Base-by-base conservation (phyloP, 2,329 filamentous ascomycete genomes). In the Grosmannia clavigera region DNA sequence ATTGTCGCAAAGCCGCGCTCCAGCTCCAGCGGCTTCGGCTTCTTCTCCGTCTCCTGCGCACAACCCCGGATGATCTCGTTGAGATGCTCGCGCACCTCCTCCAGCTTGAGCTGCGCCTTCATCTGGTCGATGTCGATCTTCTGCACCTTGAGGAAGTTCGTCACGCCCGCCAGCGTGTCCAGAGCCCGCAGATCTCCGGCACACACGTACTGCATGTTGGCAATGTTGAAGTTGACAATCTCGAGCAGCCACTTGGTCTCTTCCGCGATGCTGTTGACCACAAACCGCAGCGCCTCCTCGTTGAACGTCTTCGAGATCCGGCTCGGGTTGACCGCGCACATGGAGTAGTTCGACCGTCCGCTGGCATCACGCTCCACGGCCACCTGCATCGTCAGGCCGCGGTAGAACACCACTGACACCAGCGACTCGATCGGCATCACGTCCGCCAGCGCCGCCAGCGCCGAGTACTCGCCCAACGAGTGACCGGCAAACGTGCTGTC, bases 361-460 rank as follows among this genome's bases (percentile, higher is more conserved):
- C 84, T 79, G 61, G 87, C 92, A 72, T 99, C 94, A 71, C 94
- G 91, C 78, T 97, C 94, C 65, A 99, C 94, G 29, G 94, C 94
- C 55, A 99, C 94, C 76, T 99, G 94, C 94, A 99, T 99, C 27
- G 94, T 99, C 69, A 99, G 79, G 70, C 94, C 94, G 74, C 94
- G 91, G 79, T 99, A 99, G 82, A 99, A 99, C 60, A 99, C 95
- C 55, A 99, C 94, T 0, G 94, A 97, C 2, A 99, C 94, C 73
- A 99, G 80, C 67, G 88, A 94, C 79, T 99, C 94, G 69, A 99
- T 99, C n/a, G 95, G 94, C 90, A 99, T 96, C 71, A 99, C 94
- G 70, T 99, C 92, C 12, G 95, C 94, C 63, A 99, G 81, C 14
- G 94, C 94, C 64, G 94, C 94, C 64, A 99, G 85, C 11, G 94